These are phyloP conservation scores for Adansonia rubrostipa DNA, from an alignment of 441 rosid genomes.

Conservation along the genomic window DNA sequence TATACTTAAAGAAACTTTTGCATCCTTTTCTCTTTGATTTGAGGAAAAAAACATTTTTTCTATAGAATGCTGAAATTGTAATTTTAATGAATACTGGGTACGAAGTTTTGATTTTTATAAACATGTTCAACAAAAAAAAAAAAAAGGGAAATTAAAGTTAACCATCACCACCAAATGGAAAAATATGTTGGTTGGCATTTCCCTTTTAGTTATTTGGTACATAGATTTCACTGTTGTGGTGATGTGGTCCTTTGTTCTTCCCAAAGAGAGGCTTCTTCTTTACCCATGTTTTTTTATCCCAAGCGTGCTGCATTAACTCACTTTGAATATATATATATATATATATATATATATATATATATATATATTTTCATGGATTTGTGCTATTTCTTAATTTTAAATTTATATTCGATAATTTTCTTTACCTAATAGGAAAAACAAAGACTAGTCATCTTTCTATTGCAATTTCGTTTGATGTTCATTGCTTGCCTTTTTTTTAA, in stretches of 20 bases:
- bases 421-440: slow-evolving; percentile 19
- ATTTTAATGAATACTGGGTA: no score
- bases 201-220: slow-evolving; percentile 22
- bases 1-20: neutral
- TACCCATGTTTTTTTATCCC: neutral
- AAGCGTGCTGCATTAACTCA: neutral
- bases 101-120: neutral
- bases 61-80: no score
- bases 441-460: slow-evolving; percentile 6
- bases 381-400: neutral
- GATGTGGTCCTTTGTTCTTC: neutral
- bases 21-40: neutral
- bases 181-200: slow-evolving; percentile 6
- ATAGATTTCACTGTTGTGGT: no score
- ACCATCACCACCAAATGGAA: no score
- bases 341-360: no score
- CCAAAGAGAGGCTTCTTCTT: neutral
- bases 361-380: neutral
- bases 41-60: neutral
- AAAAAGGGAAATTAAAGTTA: neutral
- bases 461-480: slow-evolving; percentile 20
- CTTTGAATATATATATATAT: neutral
- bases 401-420: neutral
- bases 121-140: neutral
- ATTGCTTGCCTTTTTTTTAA: slow-evolving; percentile 28